These are phyloP conservation scores for Podospora pseudoanserina DNA, from an alignment of 495 filamentous ascomycete genomes.

Conservation along the genomic window DNA sequence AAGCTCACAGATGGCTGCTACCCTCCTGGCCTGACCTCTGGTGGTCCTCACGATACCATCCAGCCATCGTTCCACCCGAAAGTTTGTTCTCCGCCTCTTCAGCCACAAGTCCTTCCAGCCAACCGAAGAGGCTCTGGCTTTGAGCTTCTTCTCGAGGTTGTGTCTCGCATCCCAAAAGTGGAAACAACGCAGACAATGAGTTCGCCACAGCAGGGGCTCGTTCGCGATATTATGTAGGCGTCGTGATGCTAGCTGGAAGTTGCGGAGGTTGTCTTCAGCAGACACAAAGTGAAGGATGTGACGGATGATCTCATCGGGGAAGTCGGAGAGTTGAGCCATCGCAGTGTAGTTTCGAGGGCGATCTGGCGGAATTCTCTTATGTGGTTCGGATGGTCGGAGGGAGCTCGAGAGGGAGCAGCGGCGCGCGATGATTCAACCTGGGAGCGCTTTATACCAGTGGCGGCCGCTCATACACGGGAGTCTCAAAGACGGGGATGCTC, in stretches of 20 bases:
- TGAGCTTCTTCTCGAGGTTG: slow-evolving; percentile 55
- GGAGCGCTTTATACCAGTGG: neutral
- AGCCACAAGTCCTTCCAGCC: slow-evolving; percentile 77
- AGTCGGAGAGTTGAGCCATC: slow-evolving; percentile 31
- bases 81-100: slow-evolving; percentile 53
- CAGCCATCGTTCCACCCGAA: slow-evolving; percentile 53
- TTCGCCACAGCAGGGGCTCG: slow-evolving; percentile 73
- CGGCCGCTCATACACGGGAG: neutral
- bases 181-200: slow-evolving; percentile 64
- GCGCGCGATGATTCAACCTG: neutral
- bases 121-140: slow-evolving; percentile 47
- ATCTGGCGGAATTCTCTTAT: neutral
- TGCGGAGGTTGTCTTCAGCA: slow-evolving; percentile 48
- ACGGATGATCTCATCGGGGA: slow-evolving; percentile 75
- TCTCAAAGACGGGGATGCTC: neutral
- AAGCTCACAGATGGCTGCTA: slow-evolving; percentile 61
- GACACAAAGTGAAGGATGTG: slow-evolving; percentile 60
- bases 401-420: neutral
- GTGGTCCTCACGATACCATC: slow-evolving; percentile 68
- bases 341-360: neutral
- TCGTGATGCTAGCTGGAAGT: slow-evolving; percentile 57
- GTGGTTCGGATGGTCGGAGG: neutral
- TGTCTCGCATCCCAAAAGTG: slow-evolving; percentile 71
- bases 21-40: slow-evolving; percentile 62
- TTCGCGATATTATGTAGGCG: slow-evolving; percentile 62